Evolutionary conservation across 2,329 filamentous ascomycete genomes (phyloP).

Genomic region (Aureobasidium pullulans): DNA sequence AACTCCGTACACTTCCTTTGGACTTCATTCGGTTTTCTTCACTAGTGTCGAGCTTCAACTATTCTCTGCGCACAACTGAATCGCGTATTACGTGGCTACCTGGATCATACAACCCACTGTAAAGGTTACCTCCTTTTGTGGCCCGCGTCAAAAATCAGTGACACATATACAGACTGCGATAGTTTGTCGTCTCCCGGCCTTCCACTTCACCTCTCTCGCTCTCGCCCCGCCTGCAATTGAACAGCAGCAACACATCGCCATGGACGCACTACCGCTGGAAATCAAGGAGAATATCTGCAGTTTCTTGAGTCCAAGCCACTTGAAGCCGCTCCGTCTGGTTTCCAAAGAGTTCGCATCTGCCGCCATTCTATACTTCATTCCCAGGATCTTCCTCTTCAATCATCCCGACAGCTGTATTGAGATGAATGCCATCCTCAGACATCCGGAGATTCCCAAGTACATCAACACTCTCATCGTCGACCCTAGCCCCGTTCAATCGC

Average conservation of each 20-base stretch:
- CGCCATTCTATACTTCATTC: not conserved
- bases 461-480: not conserved
- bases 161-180: no score
- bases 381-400: not conserved
- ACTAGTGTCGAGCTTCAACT: no score
- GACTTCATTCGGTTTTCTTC: no score
- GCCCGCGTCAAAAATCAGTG: no score
- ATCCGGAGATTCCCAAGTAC: not conserved
- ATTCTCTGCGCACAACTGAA: no score
- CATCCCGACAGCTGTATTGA: not conserved
- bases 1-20: no score
- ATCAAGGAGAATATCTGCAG: not conserved
- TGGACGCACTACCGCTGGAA: not conserved
- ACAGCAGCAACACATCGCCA: not conserved
- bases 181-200: no score
- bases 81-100: no score
- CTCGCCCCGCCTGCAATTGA: not conserved
- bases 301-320: not conserved
- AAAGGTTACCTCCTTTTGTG: no score
- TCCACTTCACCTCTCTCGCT: not conserved
- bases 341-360: not conserved
- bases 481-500: not conserved
- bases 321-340: not conserved
- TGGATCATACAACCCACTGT: no score
- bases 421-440: not conserved